Evolutionary conservation across 2,329 filamentous ascomycete species (phyloP).

Genomic region (Dryadomyces sulphureus): DNA sequence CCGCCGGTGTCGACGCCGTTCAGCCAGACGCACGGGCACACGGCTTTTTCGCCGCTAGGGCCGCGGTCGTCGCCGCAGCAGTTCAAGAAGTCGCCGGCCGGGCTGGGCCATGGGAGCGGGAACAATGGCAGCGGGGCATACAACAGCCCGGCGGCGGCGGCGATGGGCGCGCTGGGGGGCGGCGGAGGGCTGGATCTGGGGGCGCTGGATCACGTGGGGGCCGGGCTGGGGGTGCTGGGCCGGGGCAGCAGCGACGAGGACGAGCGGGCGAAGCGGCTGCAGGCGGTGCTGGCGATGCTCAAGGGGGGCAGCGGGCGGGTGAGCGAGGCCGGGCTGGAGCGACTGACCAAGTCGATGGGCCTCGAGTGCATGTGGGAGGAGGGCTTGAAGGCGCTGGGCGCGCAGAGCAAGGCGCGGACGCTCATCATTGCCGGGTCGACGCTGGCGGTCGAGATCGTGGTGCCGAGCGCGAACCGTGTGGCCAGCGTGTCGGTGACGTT

Average conservation of each 20-base stretch:
- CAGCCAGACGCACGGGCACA: slow-evolving; percentile 36
- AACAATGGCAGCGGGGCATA: slow-evolving; percentile 20
- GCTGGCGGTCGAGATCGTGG: slow-evolving; percentile 44
- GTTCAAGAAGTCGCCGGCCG: slow-evolving; percentile 48
- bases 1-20: slow-evolving; percentile 55
- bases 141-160: slow-evolving; percentile 49
- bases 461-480: slow-evolving; percentile 47
- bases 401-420: slow-evolving; percentile 34
- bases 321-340: slow-evolving; percentile 60
- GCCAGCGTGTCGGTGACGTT: slow-evolving; percentile 49
- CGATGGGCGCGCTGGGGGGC: slow-evolving; percentile 42
- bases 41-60: slow-evolving; percentile 44
- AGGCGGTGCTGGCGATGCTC: slow-evolving; percentile 33
- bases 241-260: slow-evolving; percentile 25
- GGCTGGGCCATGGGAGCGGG: slow-evolving; percentile 20
- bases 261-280: slow-evolving; percentile 39
- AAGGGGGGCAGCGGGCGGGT: slow-evolving; percentile 49
- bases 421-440: slow-evolving; percentile 48
- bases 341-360: slow-evolving; percentile 52
- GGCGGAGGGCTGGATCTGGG: slow-evolving; percentile 33
- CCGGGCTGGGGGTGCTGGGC: slow-evolving; percentile 27
- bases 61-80: slow-evolving; percentile 48
- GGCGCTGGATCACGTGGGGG: slow-evolving; percentile 32
- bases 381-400: slow-evolving; percentile 27
- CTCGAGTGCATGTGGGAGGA: slow-evolving; percentile 49